Base-by-base conservation (phyloP, 805 yeast genomes). In the Torulaspora maleeae region DNA sequence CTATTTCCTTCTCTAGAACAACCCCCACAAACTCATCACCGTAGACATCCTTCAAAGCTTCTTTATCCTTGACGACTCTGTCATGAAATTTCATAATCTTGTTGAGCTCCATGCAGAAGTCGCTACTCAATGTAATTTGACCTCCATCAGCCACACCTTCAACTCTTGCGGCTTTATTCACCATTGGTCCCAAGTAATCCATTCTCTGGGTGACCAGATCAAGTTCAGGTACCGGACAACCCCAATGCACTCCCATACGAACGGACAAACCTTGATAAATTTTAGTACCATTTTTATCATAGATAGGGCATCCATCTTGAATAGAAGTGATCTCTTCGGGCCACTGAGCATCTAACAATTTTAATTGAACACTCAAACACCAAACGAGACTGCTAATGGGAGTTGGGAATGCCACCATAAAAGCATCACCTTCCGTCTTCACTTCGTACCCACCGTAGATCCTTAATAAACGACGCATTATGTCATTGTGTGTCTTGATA, bases 101-200 rank as follows among this genome's bases (percentile, higher is more conserved):
- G 40, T 74, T 74, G 58, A 88, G 77, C 59, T 86, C 96, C 36
- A 76, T 75, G 54, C 85, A 70, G 58, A 88, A 86, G 64, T 91
- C 97, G 6, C 81, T 75, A 58, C 95, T 84, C 45, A 90, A 75
- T 0, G 95, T 81, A 24, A 91, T 86, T 65, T 91, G 96, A n/a
- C 99, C 99, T 48, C 99, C 99, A 65, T 88, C 96, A 0, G 99
- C 99, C 41, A 87, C 85, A 6, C 95, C 86, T 60, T 90, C 83
- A 20, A 93, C 91, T 58, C 99, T 76, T 1, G 98, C 83, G 1
- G 99, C 87, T 41, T 96, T 76, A 59, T 93, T 93, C 27, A 93
- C 99, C 89, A 93, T 90, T 0, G 99, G 99, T 0, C 99, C 99
- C 57, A 93, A 85, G 66, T 93, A 93, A 68, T 93, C 99, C 99